phyloP scores from a whole-genome alignment of 2,329 filamentous ascomycete species.

The Trichoderma lentiforme region DNA sequence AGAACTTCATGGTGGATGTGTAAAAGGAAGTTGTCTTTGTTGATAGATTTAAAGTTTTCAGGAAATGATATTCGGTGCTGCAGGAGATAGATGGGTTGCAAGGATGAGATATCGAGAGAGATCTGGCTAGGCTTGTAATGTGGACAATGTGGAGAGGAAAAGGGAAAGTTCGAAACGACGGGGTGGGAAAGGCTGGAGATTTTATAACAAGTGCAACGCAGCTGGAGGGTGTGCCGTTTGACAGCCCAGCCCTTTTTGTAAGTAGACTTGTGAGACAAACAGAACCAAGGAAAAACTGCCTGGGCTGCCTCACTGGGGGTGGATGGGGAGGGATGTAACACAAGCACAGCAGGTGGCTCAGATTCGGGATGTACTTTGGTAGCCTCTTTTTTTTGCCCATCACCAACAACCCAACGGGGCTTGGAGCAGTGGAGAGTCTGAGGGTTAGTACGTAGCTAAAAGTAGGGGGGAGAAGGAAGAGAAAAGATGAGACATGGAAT shows the following conservation, averaged over 20 bases:
- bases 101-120: neutral
- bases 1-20: conserved; percentile 37
- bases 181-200: neutral
- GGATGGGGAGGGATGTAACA: neutral
- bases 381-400: neutral
- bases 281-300: neutral
- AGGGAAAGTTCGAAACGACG: neutral
- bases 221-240: neutral
- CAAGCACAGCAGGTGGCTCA: neutral
- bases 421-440: neutral
- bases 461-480: neutral
- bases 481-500: neutral
- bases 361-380: neutral
- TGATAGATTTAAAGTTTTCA: neutral
- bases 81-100: neutral
- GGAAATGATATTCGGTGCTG: neutral
- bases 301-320: neutral
- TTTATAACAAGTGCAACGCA: neutral
- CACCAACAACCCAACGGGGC: neutral
- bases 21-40: neutral
- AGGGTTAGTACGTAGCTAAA: neutral
- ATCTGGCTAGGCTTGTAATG: neutral
- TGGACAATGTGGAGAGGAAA: neutral
- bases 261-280: neutral
- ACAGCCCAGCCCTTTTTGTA: neutral